Conservation (phyloP, 78 protist genomes). For the Emiliania huxleyi region DNA sequence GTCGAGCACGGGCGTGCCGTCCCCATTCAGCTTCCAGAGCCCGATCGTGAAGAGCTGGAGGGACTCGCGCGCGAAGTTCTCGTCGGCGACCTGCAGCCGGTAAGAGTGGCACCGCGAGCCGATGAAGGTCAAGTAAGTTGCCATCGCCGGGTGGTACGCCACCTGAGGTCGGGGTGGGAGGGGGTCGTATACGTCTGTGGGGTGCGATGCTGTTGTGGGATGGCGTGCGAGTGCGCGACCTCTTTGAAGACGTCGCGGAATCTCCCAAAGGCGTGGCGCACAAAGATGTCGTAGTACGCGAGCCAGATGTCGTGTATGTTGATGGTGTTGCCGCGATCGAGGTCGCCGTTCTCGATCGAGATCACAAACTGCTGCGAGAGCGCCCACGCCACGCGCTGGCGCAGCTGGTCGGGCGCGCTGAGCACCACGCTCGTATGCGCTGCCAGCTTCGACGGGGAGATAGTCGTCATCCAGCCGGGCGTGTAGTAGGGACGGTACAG, state of each 20-base stretch:
- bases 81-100: neutral
- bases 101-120: neutral
- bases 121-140: neutral
- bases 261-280: constrained; percentile 30
- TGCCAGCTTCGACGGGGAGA: too few relatives aligned
- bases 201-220: too few relatives aligned
- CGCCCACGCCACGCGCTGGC: constrained; percentile 40
- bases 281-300: neutral
- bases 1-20: neutral
- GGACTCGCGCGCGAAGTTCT: constrained; percentile 42
- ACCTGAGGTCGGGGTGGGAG: too few relatives aligned
- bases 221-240: neutral
- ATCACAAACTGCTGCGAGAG: neutral
- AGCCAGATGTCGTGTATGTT: neutral
- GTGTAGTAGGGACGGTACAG: too few relatives aligned
- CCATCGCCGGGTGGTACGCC: constrained; percentile 24
- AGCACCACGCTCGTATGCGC: neutral
- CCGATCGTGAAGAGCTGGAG: constrained; percentile 42
- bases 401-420: constrained; percentile 16
- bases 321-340: neutral
- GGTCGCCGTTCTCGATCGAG: neutral
- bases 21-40: neutral
- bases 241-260: constrained; percentile 17
- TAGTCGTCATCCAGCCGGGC: too few relatives aligned
- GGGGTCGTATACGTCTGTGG: too few relatives aligned